phyloP scores from a whole-genome alignment of 1,284 basidiomycete genomes.

The Ustilago xerochloae region DNA sequence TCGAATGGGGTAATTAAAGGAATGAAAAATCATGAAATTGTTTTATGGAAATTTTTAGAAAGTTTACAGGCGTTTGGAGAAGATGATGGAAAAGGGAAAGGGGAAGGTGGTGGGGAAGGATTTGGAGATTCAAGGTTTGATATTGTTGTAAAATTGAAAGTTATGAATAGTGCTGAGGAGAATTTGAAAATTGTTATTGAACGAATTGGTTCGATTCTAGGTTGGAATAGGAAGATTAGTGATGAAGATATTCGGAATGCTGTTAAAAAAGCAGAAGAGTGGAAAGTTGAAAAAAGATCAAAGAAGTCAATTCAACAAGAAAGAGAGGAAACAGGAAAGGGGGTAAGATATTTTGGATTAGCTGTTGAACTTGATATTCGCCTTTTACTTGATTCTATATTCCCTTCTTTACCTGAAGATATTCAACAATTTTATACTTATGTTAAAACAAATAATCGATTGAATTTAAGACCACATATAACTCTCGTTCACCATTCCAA shows the following conservation, averaged over 20 bases:
- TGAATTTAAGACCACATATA: slow-evolving; percentile 79
- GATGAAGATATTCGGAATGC: slow-evolving; percentile 21
- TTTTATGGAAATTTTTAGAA: slow-evolving; percentile 80
- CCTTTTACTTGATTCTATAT: slow-evolving; percentile 11
- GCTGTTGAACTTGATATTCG: slow-evolving; percentile 48
- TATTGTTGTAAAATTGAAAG: slow-evolving; percentile 75
- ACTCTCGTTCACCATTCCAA: slow-evolving; percentile 79
- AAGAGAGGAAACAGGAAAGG: slow-evolving; percentile 4
- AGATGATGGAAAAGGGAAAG: slow-evolving; percentile 59
- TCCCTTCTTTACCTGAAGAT: not conserved
- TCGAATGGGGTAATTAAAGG: not conserved
- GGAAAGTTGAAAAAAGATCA: slow-evolving; percentile 30
- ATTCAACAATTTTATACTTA: slow-evolving; percentile 15
- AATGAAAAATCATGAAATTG: slow-evolving; percentile 75
- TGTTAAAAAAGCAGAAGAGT: slow-evolving; percentile 22
- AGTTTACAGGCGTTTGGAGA: slow-evolving; percentile 75
- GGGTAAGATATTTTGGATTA: slow-evolving; percentile 55
- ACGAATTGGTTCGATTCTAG: slow-evolving; percentile 22
- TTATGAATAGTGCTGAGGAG: slow-evolving; percentile 70
- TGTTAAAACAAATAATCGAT: slow-evolving; percentile 70
- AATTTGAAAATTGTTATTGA: slow-evolving; percentile 28
- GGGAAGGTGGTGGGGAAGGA: slow-evolving; percentile 39
- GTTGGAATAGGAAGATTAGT: slow-evolving; percentile 22
- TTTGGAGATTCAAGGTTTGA: slow-evolving; percentile 74
- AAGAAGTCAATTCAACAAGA: not conserved